These are phyloP conservation scores for Linnemannia schmuckeri DNA, from an alignment of 192 early-diverging fungal genomes.

Conservation along the genomic window DNA sequence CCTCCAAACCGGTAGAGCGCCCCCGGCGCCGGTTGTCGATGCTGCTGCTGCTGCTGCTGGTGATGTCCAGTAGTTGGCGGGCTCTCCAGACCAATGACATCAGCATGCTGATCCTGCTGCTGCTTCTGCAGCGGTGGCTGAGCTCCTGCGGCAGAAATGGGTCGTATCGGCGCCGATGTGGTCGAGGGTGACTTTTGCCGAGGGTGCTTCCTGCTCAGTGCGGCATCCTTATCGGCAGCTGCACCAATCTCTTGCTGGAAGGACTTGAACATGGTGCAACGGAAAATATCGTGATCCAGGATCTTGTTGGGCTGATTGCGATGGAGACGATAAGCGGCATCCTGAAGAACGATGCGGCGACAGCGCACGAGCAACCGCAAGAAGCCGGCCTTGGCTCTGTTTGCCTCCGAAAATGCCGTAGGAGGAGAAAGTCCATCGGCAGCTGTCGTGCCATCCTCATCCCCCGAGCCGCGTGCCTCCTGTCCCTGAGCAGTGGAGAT, in stretches of 20 bases:
- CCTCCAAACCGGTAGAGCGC: too few species aligned
- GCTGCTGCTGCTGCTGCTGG: too few species aligned
- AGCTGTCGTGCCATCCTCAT: not conserved
- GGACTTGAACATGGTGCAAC: not conserved
- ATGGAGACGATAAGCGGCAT: not conserved
- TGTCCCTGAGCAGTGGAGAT: not conserved
- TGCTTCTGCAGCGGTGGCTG: not conserved
- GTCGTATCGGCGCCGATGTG: not conserved
- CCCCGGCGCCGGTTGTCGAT: too few species aligned
- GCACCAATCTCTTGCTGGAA: not conserved
- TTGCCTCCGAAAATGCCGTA: not conserved
- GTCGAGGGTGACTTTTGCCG: not conserved
- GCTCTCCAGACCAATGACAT: not conserved
- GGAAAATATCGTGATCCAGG: not conserved
- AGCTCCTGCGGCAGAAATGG: not conserved
- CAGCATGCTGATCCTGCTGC: not conserved
- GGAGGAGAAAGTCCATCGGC: not conserved
- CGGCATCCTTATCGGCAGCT: not conserved
- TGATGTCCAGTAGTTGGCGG: not conserved
- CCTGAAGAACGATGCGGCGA: not conserved
- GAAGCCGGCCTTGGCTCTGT: not conserved
- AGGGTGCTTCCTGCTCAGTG: not conserved
- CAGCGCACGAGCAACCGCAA: constrained; percentile 1
- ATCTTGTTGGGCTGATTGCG: constrained; percentile 2
- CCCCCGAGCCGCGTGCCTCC: not conserved